Base-by-base conservation (phyloP, 2,329 filamentous ascomycete genomes). In the Eutypa lata region DNA sequence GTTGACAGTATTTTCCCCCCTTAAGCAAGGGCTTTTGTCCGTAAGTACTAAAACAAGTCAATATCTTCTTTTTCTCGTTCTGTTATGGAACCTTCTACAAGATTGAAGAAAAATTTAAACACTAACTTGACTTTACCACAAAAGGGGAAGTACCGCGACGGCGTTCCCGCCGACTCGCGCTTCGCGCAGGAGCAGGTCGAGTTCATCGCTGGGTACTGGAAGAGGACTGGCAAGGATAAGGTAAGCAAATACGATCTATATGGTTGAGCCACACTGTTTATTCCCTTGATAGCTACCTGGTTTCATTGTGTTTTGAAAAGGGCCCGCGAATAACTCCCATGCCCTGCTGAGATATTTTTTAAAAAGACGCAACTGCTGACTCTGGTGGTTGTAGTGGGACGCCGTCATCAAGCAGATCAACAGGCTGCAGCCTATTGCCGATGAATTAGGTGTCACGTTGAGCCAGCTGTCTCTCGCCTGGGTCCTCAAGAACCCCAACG, bases 121-220 rank as follows among this genome's bases (percentile, higher is more conserved):
- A n/a, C n/a, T n/a, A n/a, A n/a, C n/a, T n/a, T n/a, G n/a, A n/a
- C n/a, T n/a, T n/a, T n/a, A n/a, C n/a, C n/a, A n/a, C n/a, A n/a
- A n/a, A n/a, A n/a, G 0, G 86, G 85, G 46, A 88, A 88, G 69
- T 88, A 88, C 71, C 84, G 82, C 66, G 71, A 85, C 59, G 82
- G 81, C 26, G 80, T 86, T 40, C 66, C 66, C 8, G 49, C 56
- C 2, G 63, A 62, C 56, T 68, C 66, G 46, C 61, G 66, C 33
- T 63, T 62, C 52, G 77, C 78, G 13, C 75, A 77, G 60, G 77
- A 77, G 42, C 73, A 79, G 49, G 77, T 86, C 55, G 74, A 78
- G 49, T 86, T 79, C 65, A 76, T 86, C 60, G 71, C 76, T 53
- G 75, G 76, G 37, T 79, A 72, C 68, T 78, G 76, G 75, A 72